Conservation (phyloP, 106 monocot species). For the Apostasia ramifera region DNA sequence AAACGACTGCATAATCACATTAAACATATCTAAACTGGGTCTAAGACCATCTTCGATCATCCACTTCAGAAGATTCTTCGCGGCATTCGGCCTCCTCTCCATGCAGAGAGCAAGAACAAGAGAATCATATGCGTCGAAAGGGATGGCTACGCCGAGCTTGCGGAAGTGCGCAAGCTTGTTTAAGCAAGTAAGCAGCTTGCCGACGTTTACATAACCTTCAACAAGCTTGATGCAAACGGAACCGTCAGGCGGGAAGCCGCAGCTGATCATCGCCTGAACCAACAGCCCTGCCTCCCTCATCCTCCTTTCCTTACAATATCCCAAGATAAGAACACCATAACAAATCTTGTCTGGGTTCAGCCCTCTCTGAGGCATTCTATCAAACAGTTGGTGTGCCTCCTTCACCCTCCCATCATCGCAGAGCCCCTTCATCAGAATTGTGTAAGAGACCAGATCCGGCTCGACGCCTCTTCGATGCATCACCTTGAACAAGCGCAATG, state of each 20-base stretch:
- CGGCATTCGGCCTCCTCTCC: conserved; percentile 68
- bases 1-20: conserved; percentile 45
- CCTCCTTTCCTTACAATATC: conserved; percentile 51
- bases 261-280: conserved; percentile 47
- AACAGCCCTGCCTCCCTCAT: conserved; percentile 41
- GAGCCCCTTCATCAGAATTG: conserved; percentile 50
- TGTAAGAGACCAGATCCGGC: conserved; percentile 70
- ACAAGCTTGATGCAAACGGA: conserved; percentile 40
- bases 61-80: conserved; percentile 43
- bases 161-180: conserved; percentile 53
- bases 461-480: conserved; percentile 62
- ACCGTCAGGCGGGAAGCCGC: conserved; percentile 30
- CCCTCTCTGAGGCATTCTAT: conserved; percentile 54
- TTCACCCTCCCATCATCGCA: conserved; percentile 38
- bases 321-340: conserved; percentile 49
- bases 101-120: conserved; percentile 42
- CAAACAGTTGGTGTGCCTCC: conserved; percentile 61
- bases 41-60: conserved; percentile 35
- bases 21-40: conserved; percentile 46
- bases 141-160: conserved; percentile 28
- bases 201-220: conserved; percentile 37
- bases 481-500: conserved; percentile 37
- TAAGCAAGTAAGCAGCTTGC: conserved; percentile 59
- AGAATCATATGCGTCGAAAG: conserved; percentile 25
- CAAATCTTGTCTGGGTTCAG: conserved; percentile 39